Conservation (phyloP, 768 basidiomycete species). For the Lentinula detonsa region DNA sequence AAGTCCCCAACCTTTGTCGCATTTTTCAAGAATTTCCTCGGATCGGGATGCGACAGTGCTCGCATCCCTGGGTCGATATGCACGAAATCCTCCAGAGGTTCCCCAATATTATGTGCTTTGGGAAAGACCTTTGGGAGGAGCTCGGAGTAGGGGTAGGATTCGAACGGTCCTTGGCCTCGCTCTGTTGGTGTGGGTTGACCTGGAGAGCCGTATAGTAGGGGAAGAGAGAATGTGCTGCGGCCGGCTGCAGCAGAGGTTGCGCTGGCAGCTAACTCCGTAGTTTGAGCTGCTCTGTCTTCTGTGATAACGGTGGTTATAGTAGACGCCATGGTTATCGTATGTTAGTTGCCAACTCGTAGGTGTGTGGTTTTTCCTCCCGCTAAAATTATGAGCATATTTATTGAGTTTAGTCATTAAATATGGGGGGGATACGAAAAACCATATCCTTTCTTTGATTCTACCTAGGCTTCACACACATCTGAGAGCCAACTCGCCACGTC, state of each 20-base stretch:
- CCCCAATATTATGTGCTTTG: conserved; percentile 26
- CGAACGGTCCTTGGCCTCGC: conserved; percentile 13
- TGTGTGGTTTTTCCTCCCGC: neutral
- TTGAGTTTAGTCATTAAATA: neutral
- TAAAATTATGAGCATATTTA: neutral
- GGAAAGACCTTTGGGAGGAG: conserved; percentile 42
- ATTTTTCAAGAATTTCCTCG: conserved; percentile 42
- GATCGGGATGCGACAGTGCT: conserved; percentile 44
- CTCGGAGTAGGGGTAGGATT: conserved; percentile 41
- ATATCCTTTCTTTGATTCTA: neutral
- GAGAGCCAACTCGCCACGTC: neutral
- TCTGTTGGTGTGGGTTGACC: conserved; percentile 11
- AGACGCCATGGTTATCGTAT: neutral
- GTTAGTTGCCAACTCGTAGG: no score
- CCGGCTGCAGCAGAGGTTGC: neutral
- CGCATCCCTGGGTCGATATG: conserved; percentile 54
- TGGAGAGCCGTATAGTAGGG: neutral
- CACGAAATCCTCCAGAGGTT: conserved; percentile 47
- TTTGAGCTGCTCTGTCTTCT: neutral
- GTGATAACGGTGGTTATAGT: neutral
- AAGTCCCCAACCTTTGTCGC: conserved; percentile 36
- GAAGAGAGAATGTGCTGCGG: neutral
- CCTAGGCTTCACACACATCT: neutral
- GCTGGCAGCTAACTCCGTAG: neutral
- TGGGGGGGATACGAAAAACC: neutral